These are phyloP conservation scores for Phytophthora ohioensis DNA, from an alignment of 352 stramenopile genomes.

Conservation along the genomic window DNA sequence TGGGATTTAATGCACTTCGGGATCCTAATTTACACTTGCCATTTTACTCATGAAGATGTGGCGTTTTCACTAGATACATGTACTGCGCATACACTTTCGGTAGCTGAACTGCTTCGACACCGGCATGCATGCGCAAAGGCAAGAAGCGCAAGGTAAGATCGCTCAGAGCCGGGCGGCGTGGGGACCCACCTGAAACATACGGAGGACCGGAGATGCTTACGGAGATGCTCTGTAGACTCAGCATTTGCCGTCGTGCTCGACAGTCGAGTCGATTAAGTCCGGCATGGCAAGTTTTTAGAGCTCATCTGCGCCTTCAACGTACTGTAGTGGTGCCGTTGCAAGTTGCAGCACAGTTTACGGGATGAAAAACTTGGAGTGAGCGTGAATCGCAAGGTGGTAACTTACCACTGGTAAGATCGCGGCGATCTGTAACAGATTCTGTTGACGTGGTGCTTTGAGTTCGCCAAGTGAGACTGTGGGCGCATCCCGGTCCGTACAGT, in stretches of 20 bases:
- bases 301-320: background rate
- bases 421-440: background rate
- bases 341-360: slow-evolving; percentile 15
- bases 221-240: slow-evolving; percentile 22
- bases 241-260: background rate
- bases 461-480: background rate
- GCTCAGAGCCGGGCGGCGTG: slow-evolving; percentile 15
- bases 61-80: no score
- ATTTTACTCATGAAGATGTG: slow-evolving; percentile 4
- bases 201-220: slow-evolving; percentile 5
- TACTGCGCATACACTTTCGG: slow-evolving; percentile 4
- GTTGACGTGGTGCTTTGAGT: slow-evolving; percentile 2
- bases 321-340: slow-evolving; percentile 9
- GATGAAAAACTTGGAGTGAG: background rate
- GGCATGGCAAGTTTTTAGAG: background rate
- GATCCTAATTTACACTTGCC: background rate
- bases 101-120: slow-evolving; percentile 20
- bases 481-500: slow-evolving; percentile 6
- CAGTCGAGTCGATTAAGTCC: background rate
- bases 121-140: slow-evolving; percentile 10
- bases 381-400: slow-evolving; percentile 17
- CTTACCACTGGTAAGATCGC: no score
- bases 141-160: slow-evolving; percentile 23
- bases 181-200: slow-evolving; percentile 18
- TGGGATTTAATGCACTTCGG: no score